Evolutionary conservation across 345 rosid genomes (phyloP).

Genomic region (Cardiospermum halicacabum): DNA sequence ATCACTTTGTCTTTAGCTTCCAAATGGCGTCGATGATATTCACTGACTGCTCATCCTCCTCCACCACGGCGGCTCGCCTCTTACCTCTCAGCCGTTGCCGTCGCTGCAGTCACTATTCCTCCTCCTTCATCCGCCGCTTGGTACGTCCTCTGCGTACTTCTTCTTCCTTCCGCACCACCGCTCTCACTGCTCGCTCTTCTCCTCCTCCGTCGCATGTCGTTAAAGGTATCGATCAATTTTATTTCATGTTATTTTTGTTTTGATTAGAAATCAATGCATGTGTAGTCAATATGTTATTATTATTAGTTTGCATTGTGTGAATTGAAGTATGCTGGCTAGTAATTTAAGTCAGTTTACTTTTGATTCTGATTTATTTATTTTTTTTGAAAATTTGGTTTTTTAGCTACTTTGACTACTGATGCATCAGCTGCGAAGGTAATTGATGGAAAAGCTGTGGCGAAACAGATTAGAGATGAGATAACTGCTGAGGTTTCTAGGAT

Average conservation of each 20-base stretch:
- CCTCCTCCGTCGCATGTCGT: conserved; percentile 22
- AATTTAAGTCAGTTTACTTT: neutral
- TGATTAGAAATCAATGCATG: too few species aligned
- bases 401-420: conserved; percentile 35
- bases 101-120: neutral
- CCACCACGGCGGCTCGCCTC: conserved; percentile 36
- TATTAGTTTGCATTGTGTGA: too few species aligned
- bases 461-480: conserved; percentile 66
- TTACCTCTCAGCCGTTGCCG: conserved; percentile 28
- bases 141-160: conserved; percentile 19
- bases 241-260: neutral
- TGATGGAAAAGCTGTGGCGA: conserved; percentile 73
- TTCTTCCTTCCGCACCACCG: conserved; percentile 12
- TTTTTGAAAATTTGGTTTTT: neutral
- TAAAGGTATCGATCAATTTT: conserved; percentile 22
- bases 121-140: conserved; percentile 23
- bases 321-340: too few species aligned
- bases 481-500: conserved; percentile 55
- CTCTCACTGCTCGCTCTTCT: conserved; percentile 24
- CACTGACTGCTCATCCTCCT: conserved; percentile 41
- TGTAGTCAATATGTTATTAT: too few species aligned
- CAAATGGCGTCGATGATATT: conserved; percentile 41
- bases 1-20: neutral
- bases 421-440: conserved; percentile 59
- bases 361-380: neutral